Base-by-base conservation (phyloP, 306 rosid genomes). In the Sicyos edulis region DNA sequence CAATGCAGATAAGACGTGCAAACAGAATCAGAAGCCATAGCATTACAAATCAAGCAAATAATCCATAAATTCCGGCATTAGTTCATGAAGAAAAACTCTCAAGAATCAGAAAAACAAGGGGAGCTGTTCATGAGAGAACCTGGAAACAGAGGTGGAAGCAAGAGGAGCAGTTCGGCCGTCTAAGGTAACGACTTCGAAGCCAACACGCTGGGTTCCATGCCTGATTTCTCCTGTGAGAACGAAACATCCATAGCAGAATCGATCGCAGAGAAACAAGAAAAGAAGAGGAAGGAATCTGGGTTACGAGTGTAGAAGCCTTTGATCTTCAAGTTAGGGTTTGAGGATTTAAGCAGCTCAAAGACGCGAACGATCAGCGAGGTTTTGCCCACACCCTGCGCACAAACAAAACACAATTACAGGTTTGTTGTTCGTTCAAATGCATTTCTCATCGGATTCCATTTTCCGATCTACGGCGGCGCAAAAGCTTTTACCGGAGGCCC, bases 271-370 rank as follows among this genome's bases (percentile, higher is more conserved):
- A 21, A 22, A 45, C 7, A 54, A 13, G 59, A 69, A 45, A 45
- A 76, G 0, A 26, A 26, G 29, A 26, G 22, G n/a, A 61, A 47
- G 47, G 58, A 70, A 56, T 81, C n/a, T 19, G 32, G 29, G 56
- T 47, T 67, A 88, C 97, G 84, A 42, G 91, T 87, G 81, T 85
- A 89, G 88, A 91, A 91, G 21, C 96, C 97, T 29, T 86, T 92
- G 81, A 85, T 79, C 79, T 89, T 89, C 54, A 89, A 80, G 65
- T 77, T 64, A n/a, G 90, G 86, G 42, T 86, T 69, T 21, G 88
- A 86, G 63, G 86, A 11, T 58, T 80, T 87, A 68, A 88, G 85
- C 75, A 80, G 26, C 73, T 91, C 91, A 54, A 87, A 80, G 7
- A 82, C 84, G 82, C 80, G 80, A 81, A 78, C 85, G 2, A 91